These are phyloP conservation scores for Fagus sylvatica DNA, from an alignment of 306 rosid genomes.

Conservation along the genomic window DNA sequence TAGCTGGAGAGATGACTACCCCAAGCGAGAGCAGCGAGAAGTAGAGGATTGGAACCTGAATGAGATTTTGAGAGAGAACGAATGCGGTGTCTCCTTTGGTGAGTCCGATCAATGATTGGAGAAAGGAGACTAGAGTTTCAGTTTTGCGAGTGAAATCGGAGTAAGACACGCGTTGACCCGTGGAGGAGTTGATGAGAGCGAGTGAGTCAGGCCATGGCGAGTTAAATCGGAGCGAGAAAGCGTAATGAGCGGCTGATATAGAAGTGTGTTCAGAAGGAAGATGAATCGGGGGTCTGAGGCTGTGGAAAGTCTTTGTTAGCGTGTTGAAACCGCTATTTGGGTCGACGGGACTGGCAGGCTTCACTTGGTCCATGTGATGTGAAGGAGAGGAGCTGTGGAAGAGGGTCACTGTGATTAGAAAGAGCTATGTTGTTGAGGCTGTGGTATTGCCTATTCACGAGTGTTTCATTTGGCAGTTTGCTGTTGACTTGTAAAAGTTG, in stretches of 20 bases:
- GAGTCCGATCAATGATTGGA: slow-evolving; percentile 32
- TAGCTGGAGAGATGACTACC: slow-evolving; percentile 50
- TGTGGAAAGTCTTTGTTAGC: slow-evolving; percentile 46
- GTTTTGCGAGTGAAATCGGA: slow-evolving; percentile 31
- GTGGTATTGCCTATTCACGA: too few relatives aligned
- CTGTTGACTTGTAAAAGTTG: too few relatives aligned
- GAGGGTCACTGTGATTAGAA: too few relatives aligned
- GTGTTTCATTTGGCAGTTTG: too few relatives aligned
- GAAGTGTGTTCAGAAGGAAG: slow-evolving; percentile 46
- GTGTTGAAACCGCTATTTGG: slow-evolving; percentile 48
- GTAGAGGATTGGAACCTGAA: slow-evolving; percentile 51
- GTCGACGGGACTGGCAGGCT: too few relatives aligned
- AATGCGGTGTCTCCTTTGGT: slow-evolving; percentile 49
- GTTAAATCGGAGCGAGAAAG: slow-evolving; percentile 39
- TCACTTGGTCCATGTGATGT: too few relatives aligned
- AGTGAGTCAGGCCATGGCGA: slow-evolving; percentile 36
- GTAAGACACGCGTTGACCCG: slow-evolving; percentile 33
- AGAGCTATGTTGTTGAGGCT: too few relatives aligned
- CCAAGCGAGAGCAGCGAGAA: slow-evolving; percentile 60
- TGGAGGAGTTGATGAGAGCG: slow-evolving; percentile 39
- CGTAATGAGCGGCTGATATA: slow-evolving; percentile 37
- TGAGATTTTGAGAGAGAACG: slow-evolving; percentile 40
- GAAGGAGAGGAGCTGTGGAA: too few relatives aligned
- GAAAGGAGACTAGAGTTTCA: slow-evolving; percentile 44
- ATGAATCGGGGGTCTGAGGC: slow-evolving; percentile 35